phyloP scores from a whole-genome alignment of 768 basidiomycete species.

The Neoboletus subvelutipes region DNA sequence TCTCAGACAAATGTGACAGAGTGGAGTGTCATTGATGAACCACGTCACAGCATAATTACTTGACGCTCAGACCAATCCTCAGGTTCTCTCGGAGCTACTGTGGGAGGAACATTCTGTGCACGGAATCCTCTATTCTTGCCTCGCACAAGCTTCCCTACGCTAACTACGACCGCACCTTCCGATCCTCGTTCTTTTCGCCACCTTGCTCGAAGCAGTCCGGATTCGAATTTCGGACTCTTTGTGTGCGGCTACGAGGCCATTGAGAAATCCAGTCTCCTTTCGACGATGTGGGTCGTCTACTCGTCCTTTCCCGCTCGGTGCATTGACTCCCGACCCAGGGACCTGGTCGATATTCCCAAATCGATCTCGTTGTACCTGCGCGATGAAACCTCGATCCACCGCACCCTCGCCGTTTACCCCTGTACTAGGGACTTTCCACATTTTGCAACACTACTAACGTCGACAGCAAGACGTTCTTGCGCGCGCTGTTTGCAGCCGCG shows the following conservation, averaged over 20 bases:
- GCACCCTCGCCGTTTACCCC: constrained; percentile 80
- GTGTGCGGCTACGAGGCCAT: constrained; percentile 81
- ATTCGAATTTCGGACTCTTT: constrained; percentile 70
- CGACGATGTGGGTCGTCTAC: constrained; percentile 52
- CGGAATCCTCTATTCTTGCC: neutral
- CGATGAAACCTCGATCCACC: constrained; percentile 62
- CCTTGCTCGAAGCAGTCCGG: constrained; percentile 52
- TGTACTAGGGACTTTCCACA: constrained; percentile 86
- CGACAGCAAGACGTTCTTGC: constrained; percentile 65
- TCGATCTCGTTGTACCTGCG: constrained; percentile 78
- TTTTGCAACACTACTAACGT: constrained; percentile 88
- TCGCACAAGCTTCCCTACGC: no score
- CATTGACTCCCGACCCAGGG: constrained; percentile 40
- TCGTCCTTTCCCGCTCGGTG: neutral
- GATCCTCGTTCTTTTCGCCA: neutral
- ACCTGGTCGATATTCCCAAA: constrained; percentile 78
- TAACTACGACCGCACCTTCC: no score
- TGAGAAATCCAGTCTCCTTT: constrained; percentile 74
- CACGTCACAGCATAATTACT: neutral
- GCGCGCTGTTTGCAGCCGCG: no score
- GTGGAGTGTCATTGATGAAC: constrained; percentile 23
- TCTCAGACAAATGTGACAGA: constrained; percentile 16
- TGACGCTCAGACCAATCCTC: no score
- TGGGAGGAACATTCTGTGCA: no score
- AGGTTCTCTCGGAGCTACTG: no score